These are phyloP conservation scores for Juncus inflexus DNA, from an alignment of 176 grass and related monocot genomes.

Conservation along the genomic window DNA sequence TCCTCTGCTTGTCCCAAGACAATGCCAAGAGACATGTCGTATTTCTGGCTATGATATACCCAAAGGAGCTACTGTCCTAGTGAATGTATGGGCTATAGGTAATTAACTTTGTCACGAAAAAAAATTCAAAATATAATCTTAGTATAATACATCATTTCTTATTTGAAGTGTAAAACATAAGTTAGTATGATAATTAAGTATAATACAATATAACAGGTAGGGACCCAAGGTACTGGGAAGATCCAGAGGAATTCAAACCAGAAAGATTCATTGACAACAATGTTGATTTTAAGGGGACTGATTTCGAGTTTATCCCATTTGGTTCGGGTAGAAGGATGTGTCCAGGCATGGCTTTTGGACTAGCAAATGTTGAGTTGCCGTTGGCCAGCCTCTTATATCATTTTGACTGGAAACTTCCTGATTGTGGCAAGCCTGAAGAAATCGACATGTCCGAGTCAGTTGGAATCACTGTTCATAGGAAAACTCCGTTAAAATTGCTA, in stretches of 20 bases:
- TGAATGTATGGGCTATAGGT: constrained; percentile 41
- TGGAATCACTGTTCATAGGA: constrained; percentile 11
- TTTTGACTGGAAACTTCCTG: constrained; percentile 32
- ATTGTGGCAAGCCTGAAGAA: background rate
- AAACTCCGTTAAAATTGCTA: background rate
- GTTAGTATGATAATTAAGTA: too few relatives aligned
- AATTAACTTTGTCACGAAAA: background rate
- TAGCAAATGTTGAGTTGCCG: constrained; percentile 9
- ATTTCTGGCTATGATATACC: constrained; percentile 37
- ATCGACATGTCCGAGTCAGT: constrained; percentile 23
- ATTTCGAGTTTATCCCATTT: constrained; percentile 35
- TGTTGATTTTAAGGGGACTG: constrained; percentile 21
- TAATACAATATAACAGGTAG: constrained; percentile 3
- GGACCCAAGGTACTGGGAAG: constrained; percentile 28
- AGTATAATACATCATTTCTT: too few relatives aligned
- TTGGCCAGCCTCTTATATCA: constrained; percentile 24
- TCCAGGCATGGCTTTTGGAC: constrained; percentile 12
- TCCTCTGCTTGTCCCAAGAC: constrained; percentile 14
- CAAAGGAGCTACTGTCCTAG: background rate
- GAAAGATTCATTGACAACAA: constrained; percentile 25
- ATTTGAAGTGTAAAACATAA: too few relatives aligned
- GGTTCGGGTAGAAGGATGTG: constrained; percentile 39
- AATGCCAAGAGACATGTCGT: background rate
- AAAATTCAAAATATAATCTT: too few relatives aligned
- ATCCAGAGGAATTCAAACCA: constrained; percentile 20